Percentiles rank a stretch among this genome's conserved stretches.
Evolutionary conservation across 2,329 filamentous ascomycete genomes (phyloP).

Genomic region (Apiospora koreana): DNA sequence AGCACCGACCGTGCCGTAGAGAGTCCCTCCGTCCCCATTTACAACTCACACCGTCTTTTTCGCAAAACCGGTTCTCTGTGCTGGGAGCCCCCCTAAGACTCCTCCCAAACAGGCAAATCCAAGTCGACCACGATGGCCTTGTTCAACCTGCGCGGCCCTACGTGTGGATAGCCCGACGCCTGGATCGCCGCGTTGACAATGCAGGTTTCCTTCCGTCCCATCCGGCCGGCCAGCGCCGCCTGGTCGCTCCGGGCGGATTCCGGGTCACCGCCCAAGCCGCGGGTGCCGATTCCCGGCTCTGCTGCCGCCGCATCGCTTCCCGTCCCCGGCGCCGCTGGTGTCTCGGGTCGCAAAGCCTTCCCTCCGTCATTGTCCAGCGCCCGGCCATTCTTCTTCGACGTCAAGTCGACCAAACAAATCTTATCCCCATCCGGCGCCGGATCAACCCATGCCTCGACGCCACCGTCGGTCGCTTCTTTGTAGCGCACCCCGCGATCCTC

Average conservation of each 20-base stretch:
- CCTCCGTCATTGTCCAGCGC: conserved; percentile 51
- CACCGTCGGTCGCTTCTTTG: conserved; percentile 37
- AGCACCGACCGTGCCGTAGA: too few species aligned
- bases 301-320: conserved; percentile 16
- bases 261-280: conserved; percentile 43
- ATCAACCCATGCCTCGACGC: conserved; percentile 56
- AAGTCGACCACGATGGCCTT: conserved; percentile 85
- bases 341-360: conserved; percentile 12
- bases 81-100: conserved; percentile 14
- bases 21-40: not conserved
- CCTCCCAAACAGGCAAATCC: conserved; percentile 63
- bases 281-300: conserved; percentile 30
- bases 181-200: conserved; percentile 79
- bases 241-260: conserved; percentile 42
- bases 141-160: conserved; percentile 64
- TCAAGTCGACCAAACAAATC: conserved; percentile 64
- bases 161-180: conserved; percentile 66
- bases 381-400: conserved; percentile 40
- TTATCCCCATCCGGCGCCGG: conserved; percentile 56
- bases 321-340: not conserved
- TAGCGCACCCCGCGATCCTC: conserved; percentile 39
- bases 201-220: conserved; percentile 67
- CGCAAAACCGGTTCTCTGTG: not conserved
- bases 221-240: conserved; percentile 39
- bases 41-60: not conserved